Percentiles rank a stretch among this genome's conserved stretches.
phyloP scores from a whole-genome alignment of 1,284 basidiomycete genomes.

The Sanghuangporus baumii region DNA sequence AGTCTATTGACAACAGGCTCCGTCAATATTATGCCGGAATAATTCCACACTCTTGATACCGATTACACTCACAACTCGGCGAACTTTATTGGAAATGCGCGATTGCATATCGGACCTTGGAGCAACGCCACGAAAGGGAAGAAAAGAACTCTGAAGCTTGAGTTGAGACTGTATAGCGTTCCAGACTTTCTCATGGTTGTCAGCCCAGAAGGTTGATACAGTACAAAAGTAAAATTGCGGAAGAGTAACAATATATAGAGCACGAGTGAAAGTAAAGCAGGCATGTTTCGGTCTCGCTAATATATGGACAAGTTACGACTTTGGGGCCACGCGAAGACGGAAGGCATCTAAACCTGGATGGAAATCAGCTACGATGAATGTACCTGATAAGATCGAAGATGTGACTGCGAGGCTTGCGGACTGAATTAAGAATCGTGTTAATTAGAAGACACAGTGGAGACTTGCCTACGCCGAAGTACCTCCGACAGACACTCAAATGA shows the following conservation, averaged over 20 bases:
- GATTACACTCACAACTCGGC: not conserved
- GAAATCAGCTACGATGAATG: not conserved
- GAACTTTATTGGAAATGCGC: not conserved
- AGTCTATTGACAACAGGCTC: not conserved
- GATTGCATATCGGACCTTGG: not conserved
- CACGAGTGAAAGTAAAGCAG: not conserved
- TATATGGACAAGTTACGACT: not conserved
- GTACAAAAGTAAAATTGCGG: constrained; percentile 5
- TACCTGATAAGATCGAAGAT: not conserved
- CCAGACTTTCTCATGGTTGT: not conserved
- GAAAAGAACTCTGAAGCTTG: not conserved
- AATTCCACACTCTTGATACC: not conserved
- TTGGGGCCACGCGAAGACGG: not conserved
- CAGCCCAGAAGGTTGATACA: not conserved
- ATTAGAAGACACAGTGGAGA: not conserved
- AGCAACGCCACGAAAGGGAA: not conserved
- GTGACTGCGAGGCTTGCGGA: not conserved
- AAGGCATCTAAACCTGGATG: not conserved
- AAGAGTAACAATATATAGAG: constrained; percentile 10
- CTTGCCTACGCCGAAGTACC: not conserved
- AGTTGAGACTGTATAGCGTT: not conserved
- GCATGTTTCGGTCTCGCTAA: not conserved
- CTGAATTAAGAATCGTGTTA: not conserved
- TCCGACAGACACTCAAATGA: constrained; percentile 46
- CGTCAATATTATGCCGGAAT: not conserved